Conservation (phyloP, 768 basidiomycete species). For the Dendrothele bispora region DNA sequence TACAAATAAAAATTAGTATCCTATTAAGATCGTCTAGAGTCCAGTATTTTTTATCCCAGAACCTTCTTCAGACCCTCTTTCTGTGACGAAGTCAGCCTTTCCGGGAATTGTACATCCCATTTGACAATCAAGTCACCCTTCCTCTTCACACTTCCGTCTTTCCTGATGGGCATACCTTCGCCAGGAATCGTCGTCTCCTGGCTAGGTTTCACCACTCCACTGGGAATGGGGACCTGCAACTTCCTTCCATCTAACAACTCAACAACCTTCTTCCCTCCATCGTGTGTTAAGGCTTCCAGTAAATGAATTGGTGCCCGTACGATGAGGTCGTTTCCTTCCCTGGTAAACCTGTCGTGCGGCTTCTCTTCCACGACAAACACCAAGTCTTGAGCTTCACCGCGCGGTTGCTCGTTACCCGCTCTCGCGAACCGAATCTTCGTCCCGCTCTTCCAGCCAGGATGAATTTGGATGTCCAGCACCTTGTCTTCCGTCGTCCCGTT, state of each 20-base stretch:
- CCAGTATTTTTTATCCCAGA: constrained; percentile 37
- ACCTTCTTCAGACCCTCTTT: constrained; percentile 79
- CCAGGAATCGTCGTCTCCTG: constrained; percentile 67
- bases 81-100: constrained; percentile 69
- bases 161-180: constrained; percentile 92
- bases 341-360: constrained; percentile 70
- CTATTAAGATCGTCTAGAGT: too few species aligned
- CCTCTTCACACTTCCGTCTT: constrained; percentile 62
- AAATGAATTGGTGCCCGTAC: constrained; percentile 65
- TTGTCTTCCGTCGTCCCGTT: constrained; percentile 81
- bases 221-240: constrained; percentile 66
- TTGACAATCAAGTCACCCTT: constrained; percentile 85
- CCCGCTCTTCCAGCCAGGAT: constrained; percentile 94
- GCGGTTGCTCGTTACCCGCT: constrained; percentile 76
- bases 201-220: constrained; percentile 73
- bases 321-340: constrained; percentile 81
- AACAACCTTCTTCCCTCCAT: constrained; percentile 50
- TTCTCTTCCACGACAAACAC: constrained; percentile 98
- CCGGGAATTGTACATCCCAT: constrained; percentile 87
- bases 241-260: constrained; percentile 80
- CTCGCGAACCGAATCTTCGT: constrained; percentile 91
- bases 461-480: constrained; percentile 75
- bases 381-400: constrained; percentile 80
- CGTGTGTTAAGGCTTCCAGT: constrained; percentile 78
- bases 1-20: too few species aligned